phyloP scores from a whole-genome alignment of 2,329 filamentous ascomycete species.

The Colletotrichum cuscutae region DNA sequence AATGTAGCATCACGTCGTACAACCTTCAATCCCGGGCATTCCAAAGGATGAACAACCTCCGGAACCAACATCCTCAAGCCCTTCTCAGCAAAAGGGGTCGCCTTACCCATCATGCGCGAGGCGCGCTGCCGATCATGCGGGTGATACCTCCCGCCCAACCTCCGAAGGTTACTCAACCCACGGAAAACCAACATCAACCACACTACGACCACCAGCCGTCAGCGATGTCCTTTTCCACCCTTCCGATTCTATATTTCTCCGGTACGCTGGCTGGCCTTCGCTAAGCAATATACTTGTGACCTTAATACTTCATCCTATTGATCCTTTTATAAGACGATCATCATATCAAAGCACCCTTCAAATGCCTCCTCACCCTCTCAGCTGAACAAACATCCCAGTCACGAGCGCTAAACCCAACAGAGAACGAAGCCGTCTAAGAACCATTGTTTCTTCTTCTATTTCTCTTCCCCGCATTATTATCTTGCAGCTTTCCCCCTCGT shows the following conservation, averaged over 20 bases:
- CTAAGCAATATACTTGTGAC: not conserved
- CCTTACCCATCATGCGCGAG: not conserved
- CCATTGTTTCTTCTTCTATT: not conserved
- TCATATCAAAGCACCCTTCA: not conserved
- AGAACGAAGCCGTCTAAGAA: no score
- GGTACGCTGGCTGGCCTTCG: not conserved
- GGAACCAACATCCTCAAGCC: not conserved
- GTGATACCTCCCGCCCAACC: no score
- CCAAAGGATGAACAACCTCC: not conserved
- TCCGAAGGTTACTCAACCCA: not conserved
- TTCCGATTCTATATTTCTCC: not conserved
- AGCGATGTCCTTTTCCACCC: not conserved
- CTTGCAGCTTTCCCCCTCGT: no score
- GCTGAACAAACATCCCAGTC: not conserved
- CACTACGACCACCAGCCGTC: not conserved
- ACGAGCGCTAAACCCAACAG: not conserved
- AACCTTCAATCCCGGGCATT: not conserved
- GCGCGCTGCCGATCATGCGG: not conserved
- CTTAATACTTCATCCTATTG: not conserved
- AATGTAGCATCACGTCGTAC: not conserved
- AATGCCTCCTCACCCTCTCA: no score
- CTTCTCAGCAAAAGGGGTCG: not conserved
- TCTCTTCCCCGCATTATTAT: no score
- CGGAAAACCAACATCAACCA: not conserved
- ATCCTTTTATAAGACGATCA: not conserved